Evolutionary conservation across 2,329 filamentous ascomycete genomes (phyloP).

Genomic region (Colletotrichum musae): DNA sequence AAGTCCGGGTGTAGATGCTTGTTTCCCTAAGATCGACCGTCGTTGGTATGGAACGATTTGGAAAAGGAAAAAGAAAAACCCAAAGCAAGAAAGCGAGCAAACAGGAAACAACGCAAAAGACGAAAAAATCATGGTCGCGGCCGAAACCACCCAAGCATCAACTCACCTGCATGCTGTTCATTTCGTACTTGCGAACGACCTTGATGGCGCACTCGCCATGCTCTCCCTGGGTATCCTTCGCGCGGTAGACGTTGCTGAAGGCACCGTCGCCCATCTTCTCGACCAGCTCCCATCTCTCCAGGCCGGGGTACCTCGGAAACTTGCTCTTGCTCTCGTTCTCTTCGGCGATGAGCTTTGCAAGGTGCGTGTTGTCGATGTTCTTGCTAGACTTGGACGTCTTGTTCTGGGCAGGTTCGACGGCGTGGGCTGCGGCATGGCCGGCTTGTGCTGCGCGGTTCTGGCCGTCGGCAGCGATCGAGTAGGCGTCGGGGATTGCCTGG

Average conservation of each 20-base stretch:
- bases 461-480: constrained; percentile 71
- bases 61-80: constrained; percentile 42
- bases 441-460: constrained; percentile 80
- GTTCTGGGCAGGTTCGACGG: constrained; percentile 74
- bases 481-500: constrained; percentile 68
- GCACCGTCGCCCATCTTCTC: constrained; percentile 99
- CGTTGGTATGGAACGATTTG: constrained; percentile 64
- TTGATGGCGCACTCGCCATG: constrained; percentile 92
- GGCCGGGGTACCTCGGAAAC: constrained; percentile 84
- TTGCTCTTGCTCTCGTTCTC: constrained; percentile 89
- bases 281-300: constrained; percentile 87
- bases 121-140: constrained; percentile 42
- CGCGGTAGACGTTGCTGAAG: constrained; percentile 98
- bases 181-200: constrained; percentile 98
- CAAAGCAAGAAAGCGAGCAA: constrained; percentile 46
- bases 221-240: constrained; percentile 79
- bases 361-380: constrained; percentile 73
- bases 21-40: constrained; percentile 78
- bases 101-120: constrained; percentile 43
- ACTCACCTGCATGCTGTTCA: constrained; percentile 99
- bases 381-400: constrained; percentile 48
- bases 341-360: constrained; percentile 90
- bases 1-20: constrained; percentile 96
- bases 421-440: constrained; percentile 74
- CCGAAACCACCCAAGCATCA: constrained; percentile 41